A percentile compares a stretch with the other conserved stretches of the same genome.
Conservation (phyloP, 164 flowering plant species). For the Paratinospora sagittata region DNA sequence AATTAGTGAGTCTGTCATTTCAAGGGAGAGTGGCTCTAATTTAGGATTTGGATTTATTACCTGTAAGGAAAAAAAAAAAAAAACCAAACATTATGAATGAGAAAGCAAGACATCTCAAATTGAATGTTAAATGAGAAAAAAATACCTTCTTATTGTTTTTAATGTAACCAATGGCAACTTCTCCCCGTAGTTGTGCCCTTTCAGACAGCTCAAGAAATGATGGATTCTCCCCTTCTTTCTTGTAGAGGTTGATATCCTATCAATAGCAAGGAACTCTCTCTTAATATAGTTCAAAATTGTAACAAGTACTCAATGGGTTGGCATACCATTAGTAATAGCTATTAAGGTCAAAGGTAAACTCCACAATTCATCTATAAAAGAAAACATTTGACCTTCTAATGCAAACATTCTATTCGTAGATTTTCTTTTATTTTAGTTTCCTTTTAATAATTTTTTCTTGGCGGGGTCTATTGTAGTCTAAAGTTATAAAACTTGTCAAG, state of each 20-base stretch:
- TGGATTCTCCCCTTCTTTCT: slow-evolving; percentile 77
- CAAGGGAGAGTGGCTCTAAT: slow-evolving; percentile 64
- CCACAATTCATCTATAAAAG: no score
- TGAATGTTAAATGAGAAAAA: not conserved
- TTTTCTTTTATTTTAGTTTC: no score
- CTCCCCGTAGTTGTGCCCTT: slow-evolving; percentile 68
- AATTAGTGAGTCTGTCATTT: slow-evolving; percentile 60
- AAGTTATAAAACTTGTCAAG: no score
- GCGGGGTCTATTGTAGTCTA: no score
- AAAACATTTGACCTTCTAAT: no score
- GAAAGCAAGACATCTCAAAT: slow-evolving; percentile 1
- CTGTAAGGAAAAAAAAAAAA: not conserved
- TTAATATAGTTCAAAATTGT: not conserved
- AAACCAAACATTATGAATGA: not conserved
- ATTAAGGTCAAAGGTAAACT: no score
- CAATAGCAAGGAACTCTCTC: not conserved
- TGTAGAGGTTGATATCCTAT: slow-evolving; percentile 76
- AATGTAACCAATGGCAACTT: slow-evolving; percentile 91
- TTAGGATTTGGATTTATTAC: slow-evolving; percentile 76
- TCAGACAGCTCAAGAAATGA: slow-evolving; percentile 84
- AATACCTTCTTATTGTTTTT: slow-evolving; percentile 75
- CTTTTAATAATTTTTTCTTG: no score
- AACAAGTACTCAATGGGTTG: not conserved
- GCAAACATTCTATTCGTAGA: no score
- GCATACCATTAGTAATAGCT: no score